Percentiles rank a stretch among this genome's conserved stretches.
These are phyloP conservation scores for Stentor coeruleus DNA, from an alignment of 73 alveolate species.

Conservation along the genomic window DNA sequence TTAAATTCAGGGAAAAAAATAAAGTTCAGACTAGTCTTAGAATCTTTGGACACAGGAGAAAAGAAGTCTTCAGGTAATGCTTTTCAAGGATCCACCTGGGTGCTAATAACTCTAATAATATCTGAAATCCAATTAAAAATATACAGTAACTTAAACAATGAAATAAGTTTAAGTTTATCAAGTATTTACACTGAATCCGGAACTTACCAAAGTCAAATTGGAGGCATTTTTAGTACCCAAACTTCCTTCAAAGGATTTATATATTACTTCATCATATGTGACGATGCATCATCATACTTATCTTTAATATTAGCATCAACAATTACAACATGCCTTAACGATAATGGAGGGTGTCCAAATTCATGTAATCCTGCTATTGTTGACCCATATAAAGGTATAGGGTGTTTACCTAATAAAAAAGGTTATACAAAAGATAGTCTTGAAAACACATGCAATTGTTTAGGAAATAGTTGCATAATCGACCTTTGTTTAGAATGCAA, in stretches of 20 bases:
- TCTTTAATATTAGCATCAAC: not conserved
- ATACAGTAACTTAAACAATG: not conserved
- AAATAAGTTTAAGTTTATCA: too few species aligned
- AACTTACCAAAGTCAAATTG: not conserved
- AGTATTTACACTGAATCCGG: not conserved
- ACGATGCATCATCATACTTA: not conserved
- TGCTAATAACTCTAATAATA: not conserved
- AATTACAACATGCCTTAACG: not conserved
- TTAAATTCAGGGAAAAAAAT: too few species aligned
- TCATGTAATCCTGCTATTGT: not conserved
- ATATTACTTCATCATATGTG: not conserved
- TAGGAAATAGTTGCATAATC: not conserved
- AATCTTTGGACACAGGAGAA: too few species aligned
- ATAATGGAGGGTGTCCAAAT: not conserved
- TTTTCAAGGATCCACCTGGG: too few species aligned
- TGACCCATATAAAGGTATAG: not conserved
- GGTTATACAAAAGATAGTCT: not conserved
- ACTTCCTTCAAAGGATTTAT: not conserved
- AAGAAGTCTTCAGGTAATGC: too few species aligned
- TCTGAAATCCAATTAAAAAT: not conserved
- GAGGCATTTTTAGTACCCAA: not conserved
- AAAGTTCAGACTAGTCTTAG: too few species aligned
- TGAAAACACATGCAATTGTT: not conserved
- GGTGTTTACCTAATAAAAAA: not conserved
- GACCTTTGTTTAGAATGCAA: not conserved